Evolutionary conservation across 768 basidiomycete genomes (phyloP), one percentile per base, ranked within the genome.

Genomic region (Agaricus subrufescens): DNA sequence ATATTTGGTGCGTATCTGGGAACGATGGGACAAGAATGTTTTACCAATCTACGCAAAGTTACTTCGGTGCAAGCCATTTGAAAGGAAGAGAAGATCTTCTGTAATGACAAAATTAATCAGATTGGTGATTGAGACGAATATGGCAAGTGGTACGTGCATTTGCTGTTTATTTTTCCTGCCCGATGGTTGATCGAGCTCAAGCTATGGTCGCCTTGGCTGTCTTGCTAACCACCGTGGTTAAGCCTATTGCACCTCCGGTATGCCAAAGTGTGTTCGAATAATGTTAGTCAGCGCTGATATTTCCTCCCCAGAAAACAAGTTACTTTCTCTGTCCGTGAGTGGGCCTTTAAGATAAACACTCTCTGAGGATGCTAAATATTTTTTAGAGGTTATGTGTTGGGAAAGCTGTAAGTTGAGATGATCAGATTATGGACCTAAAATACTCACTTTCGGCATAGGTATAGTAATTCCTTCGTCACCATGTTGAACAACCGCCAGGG

Each of bases 311-410:
- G 55, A 50, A 50, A 45, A 56, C 55, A 5, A 56, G 48, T 19
- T 56, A 56, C 8, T 56, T 56, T 37, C 25, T 56, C 14, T 56
- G 55, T 49, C 55, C 55, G 55, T 56, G 38, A 50, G 55, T 53
- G 23, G 6, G 31, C 5, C 40, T 4, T 19, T 19, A 8, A 34
- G 26, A 38, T 44, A 42, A 25, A 34, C 3, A 30, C 10, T 31
- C 23, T 14, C 19, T 10, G 5, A 42, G 7, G 31, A 8, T 39
- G 10, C 31, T 45, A 25, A 46, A 8, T 12, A 11, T 40, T 29
- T 53, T n/a, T 9, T 30, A 56, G 55, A 10, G 48, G 55, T 2
- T 56, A 56, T 29, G 55, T 56, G 1, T 42, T 56, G 29, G 49
- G 55, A 19, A 56, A 56, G 44, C 26, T 56, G 55, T 56, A 19